phyloP scores from a whole-genome alignment of 2,329 filamentous ascomycete species.

The Hymenoscyphus fructigenus region DNA sequence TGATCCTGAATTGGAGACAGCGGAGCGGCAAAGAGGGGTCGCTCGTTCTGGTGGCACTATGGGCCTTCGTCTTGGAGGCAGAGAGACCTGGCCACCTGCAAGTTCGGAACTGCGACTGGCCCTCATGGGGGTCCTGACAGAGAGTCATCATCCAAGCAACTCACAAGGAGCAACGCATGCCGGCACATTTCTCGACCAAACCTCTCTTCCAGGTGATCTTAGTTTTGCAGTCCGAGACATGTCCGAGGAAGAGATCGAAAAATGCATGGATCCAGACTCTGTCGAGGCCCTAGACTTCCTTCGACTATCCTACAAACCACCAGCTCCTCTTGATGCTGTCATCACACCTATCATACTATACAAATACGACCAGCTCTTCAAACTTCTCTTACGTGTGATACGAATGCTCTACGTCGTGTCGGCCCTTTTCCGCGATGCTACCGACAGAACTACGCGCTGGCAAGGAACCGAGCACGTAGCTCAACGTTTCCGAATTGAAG shows the following conservation, averaged over 20 bases:
- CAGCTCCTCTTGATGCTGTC: conserved; percentile 67
- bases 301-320: conserved; percentile 78
- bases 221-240: conserved; percentile 86
- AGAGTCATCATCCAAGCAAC: conserved; percentile 57
- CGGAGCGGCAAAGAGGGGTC: conserved; percentile 69
- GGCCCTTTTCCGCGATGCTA: conserved; percentile 60
- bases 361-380: conserved; percentile 86
- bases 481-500: conserved; percentile 68
- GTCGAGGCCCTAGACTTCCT: conserved; percentile 93
- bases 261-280: conserved; percentile 77
- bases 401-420: conserved; percentile 77
- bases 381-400: conserved; percentile 70
- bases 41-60: conserved; percentile 70
- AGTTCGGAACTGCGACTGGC: conserved; percentile 90
- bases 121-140: conserved; percentile 79
- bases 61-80: conserved; percentile 78
- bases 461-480: conserved; percentile 27
- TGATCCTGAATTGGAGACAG: conserved; percentile 75
- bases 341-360: conserved; percentile 69
- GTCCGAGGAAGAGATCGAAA: conserved; percentile 73
- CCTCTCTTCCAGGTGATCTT: conserved; percentile 63
- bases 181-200: conserved; percentile 34
- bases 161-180: conserved; percentile 31
- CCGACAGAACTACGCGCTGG: conserved; percentile 35
- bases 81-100: conserved; percentile 87